These are phyloP conservation scores for Verticillium dahliae DNA, from an alignment of 2,329 filamentous ascomycete genomes.

Conservation along the genomic window DNA sequence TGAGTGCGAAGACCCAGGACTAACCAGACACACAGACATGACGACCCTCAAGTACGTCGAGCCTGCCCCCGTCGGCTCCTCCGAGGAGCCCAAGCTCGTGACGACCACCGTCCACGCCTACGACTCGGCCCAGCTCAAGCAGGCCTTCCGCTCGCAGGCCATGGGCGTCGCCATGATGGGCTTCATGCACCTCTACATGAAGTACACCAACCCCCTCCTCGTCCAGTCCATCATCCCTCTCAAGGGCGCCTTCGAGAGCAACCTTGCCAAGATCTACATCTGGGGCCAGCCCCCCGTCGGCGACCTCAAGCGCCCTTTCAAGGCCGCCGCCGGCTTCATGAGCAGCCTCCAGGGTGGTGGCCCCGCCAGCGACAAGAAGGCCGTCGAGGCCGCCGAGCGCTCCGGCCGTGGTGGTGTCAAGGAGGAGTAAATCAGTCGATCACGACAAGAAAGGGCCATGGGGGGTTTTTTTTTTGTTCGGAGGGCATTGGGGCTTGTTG, in stretches of 20 bases:
- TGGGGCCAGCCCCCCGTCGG: slow-evolving; percentile 80
- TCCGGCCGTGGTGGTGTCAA: slow-evolving; percentile 64
- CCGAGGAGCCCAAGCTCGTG: slow-evolving; percentile 91
- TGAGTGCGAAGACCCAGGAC: not conserved
- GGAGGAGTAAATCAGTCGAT: slow-evolving; percentile 51
- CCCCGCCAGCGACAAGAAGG: slow-evolving; percentile 88
- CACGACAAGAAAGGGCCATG: not conserved
- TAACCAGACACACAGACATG: slow-evolving; percentile 57
- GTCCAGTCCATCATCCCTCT: slow-evolving; percentile 98
- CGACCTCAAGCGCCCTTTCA: slow-evolving; percentile 94
- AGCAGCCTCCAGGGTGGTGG: slow-evolving; percentile 65
- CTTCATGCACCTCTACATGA: slow-evolving; percentile 98
- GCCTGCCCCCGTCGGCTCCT: slow-evolving; percentile 84
- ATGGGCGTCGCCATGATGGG: slow-evolving; percentile 98
- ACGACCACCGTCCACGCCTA: slow-evolving; percentile 96
- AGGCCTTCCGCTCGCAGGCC: slow-evolving; percentile 80
- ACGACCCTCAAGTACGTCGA: slow-evolving; percentile 99
- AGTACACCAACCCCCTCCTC: slow-evolving; percentile 98
- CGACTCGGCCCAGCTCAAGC: slow-evolving; percentile 79
- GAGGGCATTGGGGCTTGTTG: not conserved
- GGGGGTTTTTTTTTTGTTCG: not conserved
- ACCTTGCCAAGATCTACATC: slow-evolving; percentile 92
- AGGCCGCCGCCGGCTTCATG: slow-evolving; percentile 78
- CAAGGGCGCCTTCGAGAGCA: slow-evolving; percentile 92
- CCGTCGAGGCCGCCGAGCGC: slow-evolving; percentile 73